Percentiles rank a stretch among this genome's conserved stretches.
Conservation (phyloP, 2,329 filamentous ascomycete genomes). For the Alternaria atra region DNA sequence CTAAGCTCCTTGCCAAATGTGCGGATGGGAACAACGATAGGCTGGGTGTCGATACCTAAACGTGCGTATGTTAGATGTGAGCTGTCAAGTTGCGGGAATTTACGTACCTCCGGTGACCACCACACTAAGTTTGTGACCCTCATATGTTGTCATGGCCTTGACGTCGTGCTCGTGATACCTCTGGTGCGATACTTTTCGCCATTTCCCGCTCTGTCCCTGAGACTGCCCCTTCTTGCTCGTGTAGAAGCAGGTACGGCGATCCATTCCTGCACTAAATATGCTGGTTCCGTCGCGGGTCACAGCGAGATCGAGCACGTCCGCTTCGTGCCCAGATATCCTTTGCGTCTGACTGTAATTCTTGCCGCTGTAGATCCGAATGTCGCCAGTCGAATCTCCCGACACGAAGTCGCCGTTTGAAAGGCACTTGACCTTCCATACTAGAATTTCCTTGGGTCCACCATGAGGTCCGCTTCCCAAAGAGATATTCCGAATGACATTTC, state of each 20-base stretch:
- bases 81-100: background rate
- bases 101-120: conserved; percentile 87
- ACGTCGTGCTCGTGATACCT: conserved; percentile 94
- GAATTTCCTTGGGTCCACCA: conserved; percentile 81
- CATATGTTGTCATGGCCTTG: conserved; percentile 91
- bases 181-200: conserved; percentile 86
- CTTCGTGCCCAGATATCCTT: conserved; percentile 83
- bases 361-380: conserved; percentile 92
- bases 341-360: conserved; percentile 90
- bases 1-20: conserved; percentile 82
- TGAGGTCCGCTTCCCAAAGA: conserved; percentile 81
- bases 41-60: conserved; percentile 82
- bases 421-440: conserved; percentile 93
- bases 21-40: conserved; percentile 81
- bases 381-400: conserved; percentile 92
- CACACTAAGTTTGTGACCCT: conserved; percentile 82
- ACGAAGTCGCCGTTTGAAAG: conserved; percentile 88
- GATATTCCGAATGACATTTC: conserved; percentile 79
- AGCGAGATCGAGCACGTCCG: conserved; percentile 89
- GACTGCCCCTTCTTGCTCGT: conserved; percentile 54
- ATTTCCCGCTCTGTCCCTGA: conserved; percentile 60
- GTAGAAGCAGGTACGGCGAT: conserved; percentile 85
- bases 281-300: conserved; percentile 80
- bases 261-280: conserved; percentile 91
- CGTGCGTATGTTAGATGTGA: background rate